Conservation (phyloP, 2,329 filamentous ascomycete species). For the Fusarium pseudonygamai region DNA sequence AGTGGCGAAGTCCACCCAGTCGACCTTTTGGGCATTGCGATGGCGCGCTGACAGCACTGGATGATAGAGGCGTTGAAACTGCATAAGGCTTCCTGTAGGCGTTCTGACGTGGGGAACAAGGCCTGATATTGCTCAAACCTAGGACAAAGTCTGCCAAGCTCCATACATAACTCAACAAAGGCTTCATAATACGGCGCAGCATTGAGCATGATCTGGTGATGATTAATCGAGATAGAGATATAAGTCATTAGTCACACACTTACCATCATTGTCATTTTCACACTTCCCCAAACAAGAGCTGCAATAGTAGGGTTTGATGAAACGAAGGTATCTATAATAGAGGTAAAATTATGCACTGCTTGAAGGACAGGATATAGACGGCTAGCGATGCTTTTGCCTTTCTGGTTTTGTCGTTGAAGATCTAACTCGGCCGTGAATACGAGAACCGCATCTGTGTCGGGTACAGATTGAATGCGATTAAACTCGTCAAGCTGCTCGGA, state of each 20-base stretch:
- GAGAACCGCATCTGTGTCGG: conserved; percentile 45
- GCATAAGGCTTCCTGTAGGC: conserved; percentile 47
- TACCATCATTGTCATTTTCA: conserved; percentile 44
- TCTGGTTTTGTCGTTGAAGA: conserved; percentile 25
- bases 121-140: conserved; percentile 49
- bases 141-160: conserved; percentile 48
- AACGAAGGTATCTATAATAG: conserved; percentile 50
- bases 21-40: rapidly evolving
- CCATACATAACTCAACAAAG: conserved; percentile 49
- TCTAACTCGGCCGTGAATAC: conserved; percentile 49
- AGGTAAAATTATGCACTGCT: conserved; percentile 50
- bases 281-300: conserved; percentile 55
- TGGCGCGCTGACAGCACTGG: conserved; percentile 46
- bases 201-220: conserved; percentile 46
- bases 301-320: conserved; percentile 50
- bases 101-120: conserved; percentile 47
- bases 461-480: background rate
- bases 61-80: conserved; percentile 50
- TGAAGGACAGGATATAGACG: conserved; percentile 46
- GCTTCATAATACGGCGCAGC: conserved; percentile 53
- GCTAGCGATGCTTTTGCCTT: conserved; percentile 42
- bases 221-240: rapidly evolving
- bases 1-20: conserved; percentile 25
- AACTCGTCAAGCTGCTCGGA: conserved; percentile 11
- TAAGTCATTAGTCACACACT: rapidly evolving